Evolutionary conservation across 1,284 basidiomycete species (phyloP).

Genomic region (Cryptococcus deneoformans): DNA sequence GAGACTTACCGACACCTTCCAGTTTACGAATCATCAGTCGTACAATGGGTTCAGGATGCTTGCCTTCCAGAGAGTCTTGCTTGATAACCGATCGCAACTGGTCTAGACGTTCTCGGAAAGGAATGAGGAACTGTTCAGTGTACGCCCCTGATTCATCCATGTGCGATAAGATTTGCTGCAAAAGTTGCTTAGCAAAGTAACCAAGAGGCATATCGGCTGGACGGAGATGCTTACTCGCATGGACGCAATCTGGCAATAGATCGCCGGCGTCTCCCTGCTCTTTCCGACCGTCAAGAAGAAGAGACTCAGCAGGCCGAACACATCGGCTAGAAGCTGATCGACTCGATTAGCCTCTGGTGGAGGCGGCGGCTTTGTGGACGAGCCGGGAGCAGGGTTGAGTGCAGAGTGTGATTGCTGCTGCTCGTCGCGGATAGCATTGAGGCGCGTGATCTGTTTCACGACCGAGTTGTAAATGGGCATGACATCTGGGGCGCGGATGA

Average conservation of each 20-base stretch:
- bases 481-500: constrained; percentile 90
- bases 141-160: constrained; percentile 93
- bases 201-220: background rate
- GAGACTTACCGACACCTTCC: constrained; percentile 78
- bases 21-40: constrained; percentile 88
- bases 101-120: constrained; percentile 74
- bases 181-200: background rate
- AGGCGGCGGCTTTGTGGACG: constrained; percentile 36
- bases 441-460: constrained; percentile 89
- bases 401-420: constrained; percentile 26
- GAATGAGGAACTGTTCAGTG: constrained; percentile 80
- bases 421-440: constrained; percentile 84
- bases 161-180: constrained; percentile 85
- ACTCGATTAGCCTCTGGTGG: constrained; percentile 79
- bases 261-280: constrained; percentile 85
- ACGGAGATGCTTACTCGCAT: constrained; percentile 68
- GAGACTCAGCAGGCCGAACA: constrained; percentile 85
- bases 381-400: constrained; percentile 19
- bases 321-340: constrained; percentile 88
- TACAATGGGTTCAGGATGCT: constrained; percentile 82
- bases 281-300: constrained; percentile 94
- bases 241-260: constrained; percentile 88
- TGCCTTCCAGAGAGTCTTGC: constrained; percentile 73
- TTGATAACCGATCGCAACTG: constrained; percentile 81
- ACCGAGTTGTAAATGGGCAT: constrained; percentile 90